A percentile compares a stretch with the other conserved stretches of the same genome.
phyloP scores from a whole-genome alignment of 768 basidiomycete species.

The Agrocybe praecox region DNA sequence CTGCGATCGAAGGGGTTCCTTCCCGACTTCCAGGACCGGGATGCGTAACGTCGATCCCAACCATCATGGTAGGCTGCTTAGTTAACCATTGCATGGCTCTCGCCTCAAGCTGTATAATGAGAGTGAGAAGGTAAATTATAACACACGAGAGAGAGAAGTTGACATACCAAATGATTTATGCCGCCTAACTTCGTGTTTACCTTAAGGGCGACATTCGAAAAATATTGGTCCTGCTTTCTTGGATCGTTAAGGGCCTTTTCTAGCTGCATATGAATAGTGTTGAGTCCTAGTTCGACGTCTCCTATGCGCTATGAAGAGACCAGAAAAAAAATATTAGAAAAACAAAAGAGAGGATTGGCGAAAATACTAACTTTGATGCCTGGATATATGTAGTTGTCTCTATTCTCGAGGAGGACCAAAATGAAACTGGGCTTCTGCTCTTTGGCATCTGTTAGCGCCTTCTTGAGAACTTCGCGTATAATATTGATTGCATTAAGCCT shows the following conservation, averaged over 20 bases:
- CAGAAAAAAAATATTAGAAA: background rate
- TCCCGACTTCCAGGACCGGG: conserved; percentile 66
- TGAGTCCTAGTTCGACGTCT: conserved; percentile 73
- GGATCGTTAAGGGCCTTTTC: conserved; percentile 57
- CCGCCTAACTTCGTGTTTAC: conserved; percentile 86
- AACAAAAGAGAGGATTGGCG: background rate
- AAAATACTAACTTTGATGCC: conserved; percentile 63
- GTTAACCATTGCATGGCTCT: conserved; percentile 64
- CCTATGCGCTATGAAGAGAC: conserved; percentile 52
- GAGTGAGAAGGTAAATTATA: conserved; percentile 5
- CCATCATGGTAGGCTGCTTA: conserved; percentile 74
- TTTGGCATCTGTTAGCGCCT: conserved; percentile 20
- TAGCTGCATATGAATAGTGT: conserved; percentile 74
- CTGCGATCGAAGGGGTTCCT: conserved; percentile 83
- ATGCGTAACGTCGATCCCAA: conserved; percentile 86
- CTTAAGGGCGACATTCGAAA: conserved; percentile 82
- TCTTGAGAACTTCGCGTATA: conserved; percentile 45
- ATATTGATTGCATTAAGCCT: conserved; percentile 36
- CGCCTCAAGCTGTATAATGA: conserved; percentile 46
- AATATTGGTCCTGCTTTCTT: conserved; percentile 74
- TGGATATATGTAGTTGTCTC: conserved; percentile 79
- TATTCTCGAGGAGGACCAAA: conserved; percentile 66
- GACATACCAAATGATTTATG: conserved; percentile 62
- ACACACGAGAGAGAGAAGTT: background rate
- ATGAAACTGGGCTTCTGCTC: conserved; percentile 58